These are phyloP conservation scores for Eucalyptus regnans DNA, from an alignment of 345 rosid species.

Conservation along the genomic window DNA sequence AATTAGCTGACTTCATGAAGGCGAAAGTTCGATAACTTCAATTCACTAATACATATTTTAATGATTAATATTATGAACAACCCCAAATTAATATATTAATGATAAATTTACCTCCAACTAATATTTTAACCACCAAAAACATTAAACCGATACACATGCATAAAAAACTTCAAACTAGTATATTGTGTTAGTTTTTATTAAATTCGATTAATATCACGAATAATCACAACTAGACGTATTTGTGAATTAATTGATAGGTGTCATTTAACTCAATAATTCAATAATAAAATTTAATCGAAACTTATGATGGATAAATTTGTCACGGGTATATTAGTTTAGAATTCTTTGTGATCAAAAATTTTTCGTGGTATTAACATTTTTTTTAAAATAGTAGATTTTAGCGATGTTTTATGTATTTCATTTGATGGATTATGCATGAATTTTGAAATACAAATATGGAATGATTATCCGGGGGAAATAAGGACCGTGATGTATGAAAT, in stretches of 20 bases:
- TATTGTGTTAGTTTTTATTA: too few relatives aligned
- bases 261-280: rapidly evolving
- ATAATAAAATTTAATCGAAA: too few relatives aligned
- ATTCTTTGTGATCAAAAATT: too few relatives aligned
- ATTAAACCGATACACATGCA: too few relatives aligned
- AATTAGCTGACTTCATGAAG: background rate
- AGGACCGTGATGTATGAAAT: background rate
- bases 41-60: background rate
- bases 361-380: rapidly evolving
- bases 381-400: background rate
- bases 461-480: background rate
- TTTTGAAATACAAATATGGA: background rate
- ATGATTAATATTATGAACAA: background rate
- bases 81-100: too few relatives aligned
- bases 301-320: rapidly evolving
- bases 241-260: too few relatives aligned
- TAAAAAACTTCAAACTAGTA: too few relatives aligned
- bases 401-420: background rate
- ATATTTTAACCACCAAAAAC: too few relatives aligned
- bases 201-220: too few relatives aligned
- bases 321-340: rapidly evolving
- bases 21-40: background rate
- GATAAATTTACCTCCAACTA: rapidly evolving
- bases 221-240: rapidly evolving
- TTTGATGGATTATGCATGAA: background rate